phyloP scores from a whole-genome alignment of 805 yeast species.

The Teunomyces lycoperdinae region DNA sequence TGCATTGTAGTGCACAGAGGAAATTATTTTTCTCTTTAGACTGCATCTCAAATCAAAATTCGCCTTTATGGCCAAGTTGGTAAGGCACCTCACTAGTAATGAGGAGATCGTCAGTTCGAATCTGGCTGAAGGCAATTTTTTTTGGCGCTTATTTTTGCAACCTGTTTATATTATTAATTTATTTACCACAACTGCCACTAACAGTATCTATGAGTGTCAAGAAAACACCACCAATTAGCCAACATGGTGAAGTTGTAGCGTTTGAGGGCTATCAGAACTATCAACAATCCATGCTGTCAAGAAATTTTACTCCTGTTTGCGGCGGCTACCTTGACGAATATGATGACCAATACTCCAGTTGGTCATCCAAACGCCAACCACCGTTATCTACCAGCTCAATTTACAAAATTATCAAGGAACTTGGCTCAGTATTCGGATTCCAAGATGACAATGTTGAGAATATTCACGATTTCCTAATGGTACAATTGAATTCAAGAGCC shows the following conservation, averaged over 20 bases:
- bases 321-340: neutral
- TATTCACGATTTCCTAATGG: slow-evolving; percentile 78
- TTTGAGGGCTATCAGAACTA: slow-evolving; percentile 6
- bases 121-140: slow-evolving; percentile 14
- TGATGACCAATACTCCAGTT: slow-evolving; percentile 2
- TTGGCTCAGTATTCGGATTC: slow-evolving; percentile 74
- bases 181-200: neutral
- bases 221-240: neutral
- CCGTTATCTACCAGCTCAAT: slow-evolving; percentile 45
- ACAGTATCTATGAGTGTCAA: neutral
- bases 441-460: slow-evolving; percentile 75
- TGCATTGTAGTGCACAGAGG: neutral
- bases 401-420: slow-evolving; percentile 52
- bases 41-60: neutral
- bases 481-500: slow-evolving; percentile 81
- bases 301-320: neutral
- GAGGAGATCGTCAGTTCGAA: slow-evolving; percentile 16
- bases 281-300: slow-evolving; percentile 4
- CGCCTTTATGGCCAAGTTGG: slow-evolving; percentile 15
- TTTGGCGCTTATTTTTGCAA: slow-evolving; percentile 3
- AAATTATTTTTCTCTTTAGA: neutral
- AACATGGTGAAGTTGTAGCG: neutral
- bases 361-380: slow-evolving; percentile 15
- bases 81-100: slow-evolving; percentile 16
- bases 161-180: neutral